phyloP scores from a whole-genome alignment of 1,284 basidiomycete species.

The Marasmius sp. region DNA sequence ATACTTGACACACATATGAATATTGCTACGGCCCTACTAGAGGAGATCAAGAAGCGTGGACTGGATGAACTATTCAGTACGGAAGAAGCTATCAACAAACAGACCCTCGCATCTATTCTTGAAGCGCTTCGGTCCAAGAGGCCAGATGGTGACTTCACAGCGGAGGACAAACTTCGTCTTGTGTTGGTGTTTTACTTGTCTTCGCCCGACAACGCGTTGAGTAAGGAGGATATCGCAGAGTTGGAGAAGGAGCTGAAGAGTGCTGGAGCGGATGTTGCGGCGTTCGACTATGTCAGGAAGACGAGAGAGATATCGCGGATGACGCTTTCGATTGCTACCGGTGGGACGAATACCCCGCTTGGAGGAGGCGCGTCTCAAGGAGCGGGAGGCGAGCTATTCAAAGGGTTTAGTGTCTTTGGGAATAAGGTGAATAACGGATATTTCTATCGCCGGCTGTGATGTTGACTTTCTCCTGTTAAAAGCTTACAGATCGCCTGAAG shows the following conservation, averaged over 20 bases:
- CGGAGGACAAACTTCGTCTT: conserved; percentile 89
- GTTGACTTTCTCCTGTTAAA: conserved; percentile 2
- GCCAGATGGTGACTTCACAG: conserved; percentile 64
- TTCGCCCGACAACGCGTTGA: conserved; percentile 74
- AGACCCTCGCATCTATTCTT: conserved; percentile 80
- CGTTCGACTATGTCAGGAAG: conserved; percentile 92
- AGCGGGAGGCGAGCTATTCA: conserved; percentile 71
- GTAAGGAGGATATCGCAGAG: conserved; percentile 86
- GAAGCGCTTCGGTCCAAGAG: conserved; percentile 76
- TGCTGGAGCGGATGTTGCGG: conserved; percentile 77
- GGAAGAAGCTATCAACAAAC: conserved; percentile 88
- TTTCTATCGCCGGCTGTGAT: background rate
- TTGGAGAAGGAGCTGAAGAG: conserved; percentile 85
- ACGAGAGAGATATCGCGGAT: conserved; percentile 91
- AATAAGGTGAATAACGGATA: conserved; percentile 64
- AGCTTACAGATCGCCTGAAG: conserved; percentile 92
- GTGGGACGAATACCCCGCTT: conserved; percentile 74
- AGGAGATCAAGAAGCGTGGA: conserved; percentile 94
- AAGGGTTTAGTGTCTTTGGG: conserved; percentile 90
- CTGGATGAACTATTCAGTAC: conserved; percentile 96
- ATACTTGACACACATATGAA: conserved; percentile 99
- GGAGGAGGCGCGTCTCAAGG: conserved; percentile 64
- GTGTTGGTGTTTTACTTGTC: conserved; percentile 94
- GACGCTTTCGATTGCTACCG: conserved; percentile 68
- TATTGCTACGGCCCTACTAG: conserved; percentile 93